A percentile compares a stretch with the other conserved stretches of the same genome.
phyloP scores from a whole-genome alignment of 257 asterid genomes.

The Gardenia jasminoides region DNA sequence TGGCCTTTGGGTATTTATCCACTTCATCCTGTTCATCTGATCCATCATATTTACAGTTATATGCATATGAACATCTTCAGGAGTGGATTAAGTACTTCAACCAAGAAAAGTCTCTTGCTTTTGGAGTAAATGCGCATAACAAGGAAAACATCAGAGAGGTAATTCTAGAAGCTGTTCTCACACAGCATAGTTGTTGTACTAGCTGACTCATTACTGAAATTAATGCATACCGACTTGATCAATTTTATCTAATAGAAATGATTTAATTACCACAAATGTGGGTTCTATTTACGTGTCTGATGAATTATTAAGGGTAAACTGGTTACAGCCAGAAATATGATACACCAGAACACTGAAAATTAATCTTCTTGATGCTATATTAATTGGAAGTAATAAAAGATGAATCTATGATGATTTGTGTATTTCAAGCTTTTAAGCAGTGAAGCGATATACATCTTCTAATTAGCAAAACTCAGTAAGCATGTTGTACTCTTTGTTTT shows the following conservation, averaged over 20 bases:
- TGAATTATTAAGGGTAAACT: not conserved
- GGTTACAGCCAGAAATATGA: not conserved
- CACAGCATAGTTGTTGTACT: too few species aligned
- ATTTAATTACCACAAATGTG: not conserved
- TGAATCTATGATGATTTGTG: not conserved
- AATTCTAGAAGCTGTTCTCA: slow-evolving; percentile 9
- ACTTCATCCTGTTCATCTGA: not conserved
- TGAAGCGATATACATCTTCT: not conserved
- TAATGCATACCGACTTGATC: not conserved
- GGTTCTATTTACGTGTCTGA: not conserved
- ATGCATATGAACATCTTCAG: slow-evolving; percentile 30
- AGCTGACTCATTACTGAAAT: not conserved
- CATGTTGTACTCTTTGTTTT: not conserved
- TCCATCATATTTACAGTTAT: not conserved
- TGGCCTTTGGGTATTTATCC: not conserved
- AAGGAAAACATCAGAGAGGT: slow-evolving; percentile 66
- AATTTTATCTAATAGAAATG: not conserved
- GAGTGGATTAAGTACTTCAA: slow-evolving; percentile 62
- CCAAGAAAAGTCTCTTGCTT: slow-evolving; percentile 37
- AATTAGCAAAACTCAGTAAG: not conserved
- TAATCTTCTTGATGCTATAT: not conserved
- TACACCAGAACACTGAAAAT: not conserved
- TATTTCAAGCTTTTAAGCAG: not conserved
- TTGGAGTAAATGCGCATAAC: slow-evolving; percentile 84
- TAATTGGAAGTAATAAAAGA: not conserved